phyloP scores from a whole-genome alignment of 2,329 filamentous ascomycete genomes.

The Trichoderma simmonsii region DNA sequence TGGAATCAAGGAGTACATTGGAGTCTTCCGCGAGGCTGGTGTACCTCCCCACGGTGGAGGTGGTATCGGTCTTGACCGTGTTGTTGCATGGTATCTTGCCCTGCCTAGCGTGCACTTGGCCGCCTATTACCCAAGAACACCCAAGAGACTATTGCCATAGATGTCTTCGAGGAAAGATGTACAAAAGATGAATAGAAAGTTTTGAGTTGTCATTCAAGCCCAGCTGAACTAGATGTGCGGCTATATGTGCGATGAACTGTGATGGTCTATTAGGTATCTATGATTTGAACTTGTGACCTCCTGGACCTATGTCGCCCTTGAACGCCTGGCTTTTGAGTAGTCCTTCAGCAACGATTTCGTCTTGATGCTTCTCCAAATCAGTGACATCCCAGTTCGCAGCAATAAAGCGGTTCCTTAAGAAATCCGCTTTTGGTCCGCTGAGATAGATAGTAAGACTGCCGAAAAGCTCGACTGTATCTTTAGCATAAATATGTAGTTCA shows the following conservation, averaged over 20 bases:
- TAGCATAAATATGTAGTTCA: neutral
- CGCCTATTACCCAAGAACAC: slow-evolving; percentile 57
- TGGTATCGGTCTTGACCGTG: slow-evolving; percentile 52
- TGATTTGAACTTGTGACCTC: neutral
- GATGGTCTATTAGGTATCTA: neutral
- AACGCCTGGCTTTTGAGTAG: neutral
- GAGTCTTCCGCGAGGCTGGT: slow-evolving; percentile 75
- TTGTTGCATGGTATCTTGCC: slow-evolving; percentile 65
- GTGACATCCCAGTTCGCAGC: neutral
- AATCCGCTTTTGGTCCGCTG: neutral
- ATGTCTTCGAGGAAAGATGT: slow-evolving; percentile 9
- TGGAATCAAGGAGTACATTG: slow-evolving; percentile 87
- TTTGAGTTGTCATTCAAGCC: neutral
- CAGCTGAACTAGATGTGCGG: neutral
- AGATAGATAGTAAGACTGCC: neutral
- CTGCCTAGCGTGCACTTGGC: slow-evolving; percentile 58
- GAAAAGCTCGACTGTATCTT: neutral
- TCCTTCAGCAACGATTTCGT: neutral
- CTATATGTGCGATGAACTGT: neutral
- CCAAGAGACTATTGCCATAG: slow-evolving; percentile 56
- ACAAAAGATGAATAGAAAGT: neutral
- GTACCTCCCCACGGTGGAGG: slow-evolving; percentile 69
- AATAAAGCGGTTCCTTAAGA: neutral
- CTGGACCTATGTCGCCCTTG: neutral
- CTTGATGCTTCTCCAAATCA: neutral